phyloP scores from a whole-genome alignment of 129 eudicot species.

The Chrysanthemum seticuspe region DNA sequence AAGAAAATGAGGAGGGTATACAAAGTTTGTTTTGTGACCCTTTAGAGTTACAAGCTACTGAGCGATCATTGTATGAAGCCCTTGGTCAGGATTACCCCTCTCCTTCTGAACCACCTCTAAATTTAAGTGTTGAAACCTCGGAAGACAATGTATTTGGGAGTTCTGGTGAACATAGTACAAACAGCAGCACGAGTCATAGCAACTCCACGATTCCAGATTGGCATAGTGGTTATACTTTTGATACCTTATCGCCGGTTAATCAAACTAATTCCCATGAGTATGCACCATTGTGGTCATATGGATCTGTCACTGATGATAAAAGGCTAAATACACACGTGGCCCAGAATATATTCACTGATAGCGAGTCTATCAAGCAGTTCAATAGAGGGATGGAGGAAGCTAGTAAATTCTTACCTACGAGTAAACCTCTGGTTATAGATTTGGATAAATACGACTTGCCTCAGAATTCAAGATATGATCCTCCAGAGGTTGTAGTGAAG shows the following conservation, averaged over 20 bases:
- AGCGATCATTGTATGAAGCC: conserved; percentile 70
- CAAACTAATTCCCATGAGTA: conserved; percentile 25
- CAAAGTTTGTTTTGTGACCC: conserved; percentile 78
- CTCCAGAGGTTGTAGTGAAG: conserved; percentile 29
- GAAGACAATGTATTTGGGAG: conserved; percentile 45
- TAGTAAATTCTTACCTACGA: conserved; percentile 67
- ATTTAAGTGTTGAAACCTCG: conserved; percentile 26
- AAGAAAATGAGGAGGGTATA: conserved; percentile 70
- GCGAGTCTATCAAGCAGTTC: conserved; percentile 66
- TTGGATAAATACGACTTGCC: conserved; percentile 61
- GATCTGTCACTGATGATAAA: conserved; percentile 33
- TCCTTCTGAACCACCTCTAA: conserved; percentile 29
- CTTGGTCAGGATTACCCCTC: conserved; percentile 63
- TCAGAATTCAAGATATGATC: conserved; percentile 35
- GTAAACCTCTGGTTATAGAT: conserved; percentile 56
- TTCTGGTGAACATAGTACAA: conserved; percentile 47
- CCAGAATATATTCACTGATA: conserved; percentile 48
- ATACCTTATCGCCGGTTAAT: conserved; percentile 33
- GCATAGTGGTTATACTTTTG: conserved; percentile 34
- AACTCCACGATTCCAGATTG: conserved; percentile 44
- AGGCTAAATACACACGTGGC: conserved; percentile 32
- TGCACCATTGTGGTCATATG: conserved; percentile 20
- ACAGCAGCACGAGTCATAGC: conserved; percentile 45
- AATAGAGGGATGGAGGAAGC: conserved; percentile 92
- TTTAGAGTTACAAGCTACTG: conserved; percentile 64